Evolutionary conservation across 208 protist genomes (phyloP), one percentile per base, ranked within the genome.

Genomic region (Crithidia fasciculata): DNA sequence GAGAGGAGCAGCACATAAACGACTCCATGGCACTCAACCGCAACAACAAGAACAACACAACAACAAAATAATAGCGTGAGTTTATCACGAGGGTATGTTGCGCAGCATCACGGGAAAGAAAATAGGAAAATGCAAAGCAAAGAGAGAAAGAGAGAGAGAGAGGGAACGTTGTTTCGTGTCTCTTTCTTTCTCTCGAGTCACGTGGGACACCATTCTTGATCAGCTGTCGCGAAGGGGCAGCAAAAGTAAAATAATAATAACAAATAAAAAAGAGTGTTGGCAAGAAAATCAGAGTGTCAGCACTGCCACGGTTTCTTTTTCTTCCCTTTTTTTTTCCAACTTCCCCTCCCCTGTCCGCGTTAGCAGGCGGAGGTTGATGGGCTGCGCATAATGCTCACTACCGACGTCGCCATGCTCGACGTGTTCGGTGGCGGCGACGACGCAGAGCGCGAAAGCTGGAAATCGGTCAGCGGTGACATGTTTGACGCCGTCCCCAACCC

Each of bases 61-160:
- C 28, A 28, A 28, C 28, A 28, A 28, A 28, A 28, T 1, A 28
- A 28, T 28, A 28, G 28, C 28, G 28, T 28, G 28, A 28, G 28
- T 28, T 28, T 28, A 28, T 28, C 28, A 28, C 28, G 28, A 28
- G 45, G 45, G 45, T 15, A 13, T 49, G 45, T 49, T 49, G 45
- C 7, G 12, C 45, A 56, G 19, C 9, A 58, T 19, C 5, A 3
- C 12, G 8, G 18, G 50, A 5, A 18, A 55, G 50, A 9, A 8
- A 19, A 19, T 18, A 18, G 50, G 50, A 9, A 55, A 10, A 28
- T 2, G 19, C 54, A 40, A 58, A 45, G 40, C 28, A 61, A 36
- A 71, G 53, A 59, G 43, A 60, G 67, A 72, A 53, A 66, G 56
- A 53, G 54, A 74, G 52, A 40, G 55, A 59, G 55, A 40, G 55